Evolutionary conservation across 2,329 filamentous ascomycete genomes (phyloP), one percentile per base, ranked within the genome.

Genomic region (Ophiocordyceps robertsii): DNA sequence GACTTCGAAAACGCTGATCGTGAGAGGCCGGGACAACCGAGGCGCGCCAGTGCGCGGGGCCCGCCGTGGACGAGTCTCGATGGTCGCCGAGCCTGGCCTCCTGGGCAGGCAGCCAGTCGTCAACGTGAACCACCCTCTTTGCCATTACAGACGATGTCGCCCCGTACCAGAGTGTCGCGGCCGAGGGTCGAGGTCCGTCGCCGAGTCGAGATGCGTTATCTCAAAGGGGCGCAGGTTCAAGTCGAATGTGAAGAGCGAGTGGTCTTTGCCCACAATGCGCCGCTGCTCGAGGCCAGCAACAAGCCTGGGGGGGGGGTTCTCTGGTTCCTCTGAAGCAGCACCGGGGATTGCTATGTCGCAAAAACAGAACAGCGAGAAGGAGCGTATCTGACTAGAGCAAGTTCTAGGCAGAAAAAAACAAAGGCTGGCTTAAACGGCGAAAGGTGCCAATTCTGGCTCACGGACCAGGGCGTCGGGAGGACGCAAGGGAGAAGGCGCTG

Each of bases 81-180:
- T 29, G 84, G 60, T 84, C 39, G 30, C 21, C 30, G 32, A 36
- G 13, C 14, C 39, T 60, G 52, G 67, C 61, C 51, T 72, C 67
- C 48, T 67, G 66, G 41, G 53, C 49, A 19, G 63, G 56, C 36
- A 63, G 60, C 66, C 63, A 67, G 47, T 68, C 66, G 47, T 56
- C 54, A 44, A 65, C 51, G 40, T 61, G 59, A 47, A 64, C 60
- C 46, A 65, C 59, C 50, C 63, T 57, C 47, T 53, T 57, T 48
- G 65, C 56, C 53, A 61, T 61, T 39, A 39, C 42, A 29, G 33
- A 9, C 27, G 38, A 39, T 32, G 24, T 6, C 24, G 6, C 24
- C 24, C 7, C 24, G 6, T 6, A 9, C 24, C 7, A 6, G 9
- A 27, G 24, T 27, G 24, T 27, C 24, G 24, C 6, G 24, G 24